Base-by-base conservation (phyloP, 805 yeast genomes). In the Spathaspora hagerdaliae region DNA sequence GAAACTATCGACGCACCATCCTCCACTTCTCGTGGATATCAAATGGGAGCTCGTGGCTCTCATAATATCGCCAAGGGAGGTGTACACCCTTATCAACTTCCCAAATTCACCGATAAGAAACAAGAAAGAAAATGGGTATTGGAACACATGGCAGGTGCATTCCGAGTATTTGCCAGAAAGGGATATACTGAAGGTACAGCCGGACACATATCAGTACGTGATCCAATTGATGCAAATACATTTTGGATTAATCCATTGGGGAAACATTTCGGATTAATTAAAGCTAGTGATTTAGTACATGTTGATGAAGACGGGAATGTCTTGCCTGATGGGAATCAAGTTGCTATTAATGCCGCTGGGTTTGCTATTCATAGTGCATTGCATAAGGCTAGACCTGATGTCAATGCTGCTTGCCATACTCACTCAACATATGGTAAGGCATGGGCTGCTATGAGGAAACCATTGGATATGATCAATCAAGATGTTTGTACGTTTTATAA, bases 191-290 rank as follows among this genome's bases (percentile, higher is more conserved):
- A 86, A 61, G 96, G 96, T 12, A 63, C 81, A 15, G 89, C 96
- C 0, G 96, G 96, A 19, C 96, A 88, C 60, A 87, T 88, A 47
- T 84, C 94, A 7, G 76, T 88, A 10, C 76, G 94, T 54, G 96
- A 88, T 58, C 96, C 96, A 3, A 81, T 85, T 38, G 81, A 83
- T 51, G 85, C 85, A n/a, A 61, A 72, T 39, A 85, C 92, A 3
- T 88, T 88, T 62, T 88, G 96, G 96, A 86, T 88, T 61, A 88
- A 88, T 65, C 96, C 96, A 5, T 69, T 88, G 51, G 92, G 85
- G n/a, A 76, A 74, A 52, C 96, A 88, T 63, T 88, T 85, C 51
- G 67, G 65, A 12, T 51, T 69, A 39, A 63, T 70, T 39, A 65
- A 61, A 39, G 72, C 71, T 12, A 52, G 61, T 37, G 74, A 70